These are phyloP conservation scores for Yamadazyma taylorii DNA, from an alignment of 1,139 yeast genomes.

Conservation along the genomic window DNA sequence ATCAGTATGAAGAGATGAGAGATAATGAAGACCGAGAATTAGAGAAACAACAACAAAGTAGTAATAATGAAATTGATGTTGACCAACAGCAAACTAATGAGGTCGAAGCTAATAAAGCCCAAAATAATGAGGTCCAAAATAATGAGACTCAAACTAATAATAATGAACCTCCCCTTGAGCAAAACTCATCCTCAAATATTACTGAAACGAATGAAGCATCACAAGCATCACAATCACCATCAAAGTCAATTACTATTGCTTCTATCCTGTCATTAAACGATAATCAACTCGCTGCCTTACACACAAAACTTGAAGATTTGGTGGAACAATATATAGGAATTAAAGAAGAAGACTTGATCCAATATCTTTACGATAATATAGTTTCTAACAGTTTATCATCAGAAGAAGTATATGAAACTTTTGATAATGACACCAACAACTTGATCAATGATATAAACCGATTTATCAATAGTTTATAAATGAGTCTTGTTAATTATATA, in stretches of 20 bases:
- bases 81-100: too few relatives aligned
- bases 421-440: conserved; percentile 55
- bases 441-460: conserved; percentile 40
- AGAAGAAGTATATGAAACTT: conserved; percentile 49
- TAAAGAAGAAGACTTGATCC: conserved; percentile 49
- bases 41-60: not conserved
- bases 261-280: not conserved
- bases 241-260: too few relatives aligned
- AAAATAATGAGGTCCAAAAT: not conserved
- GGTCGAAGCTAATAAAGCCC: too few relatives aligned
- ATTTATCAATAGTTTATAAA: conserved; percentile 15
- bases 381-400: conserved; percentile 28
- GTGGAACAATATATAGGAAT: conserved; percentile 55
- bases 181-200: too few relatives aligned
- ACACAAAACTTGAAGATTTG: conserved; percentile 36
- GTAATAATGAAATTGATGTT: not conserved
- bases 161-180: too few relatives aligned
- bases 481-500: not conserved
- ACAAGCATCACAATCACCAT: too few relatives aligned
- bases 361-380: conserved; percentile 41
- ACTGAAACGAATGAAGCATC: too few relatives aligned
- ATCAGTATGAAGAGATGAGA: conserved; percentile 11
- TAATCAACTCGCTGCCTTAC: conserved; percentile 4
- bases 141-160: not conserved
- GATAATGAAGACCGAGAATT: conserved; percentile 22